Percentiles rank a stretch among this genome's conserved stretches.
Evolutionary conservation across 2,329 filamentous ascomycete genomes (phyloP).

Genomic region (Fusarium secorum): DNA sequence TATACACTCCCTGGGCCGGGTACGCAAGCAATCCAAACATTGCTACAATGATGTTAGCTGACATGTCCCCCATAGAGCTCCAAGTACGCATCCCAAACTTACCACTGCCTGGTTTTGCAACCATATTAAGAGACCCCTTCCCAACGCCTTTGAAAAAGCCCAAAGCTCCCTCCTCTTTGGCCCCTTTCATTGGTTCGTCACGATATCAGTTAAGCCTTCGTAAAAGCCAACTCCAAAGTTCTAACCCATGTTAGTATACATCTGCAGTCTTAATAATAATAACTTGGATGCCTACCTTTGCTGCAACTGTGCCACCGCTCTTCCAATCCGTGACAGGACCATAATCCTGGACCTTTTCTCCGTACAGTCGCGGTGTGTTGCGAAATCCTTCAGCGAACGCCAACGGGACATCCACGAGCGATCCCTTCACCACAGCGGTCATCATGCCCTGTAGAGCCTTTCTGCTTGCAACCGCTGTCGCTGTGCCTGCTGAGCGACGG

Average conservation of each 20-base stretch:
- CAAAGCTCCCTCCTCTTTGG: background rate
- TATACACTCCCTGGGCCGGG: background rate
- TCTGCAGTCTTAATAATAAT: no score
- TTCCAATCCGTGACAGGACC: background rate
- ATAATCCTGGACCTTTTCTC: background rate
- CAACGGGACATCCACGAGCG: background rate
- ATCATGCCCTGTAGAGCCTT: background rate
- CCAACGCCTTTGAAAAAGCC: background rate
- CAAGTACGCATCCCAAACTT: fast-evolving
- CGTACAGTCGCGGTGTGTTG: background rate
- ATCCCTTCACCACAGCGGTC: background rate
- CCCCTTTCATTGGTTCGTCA: background rate
- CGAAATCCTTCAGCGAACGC: background rate
- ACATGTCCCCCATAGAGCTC: fast-evolving
- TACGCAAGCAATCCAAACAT: background rate
- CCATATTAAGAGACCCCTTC: background rate
- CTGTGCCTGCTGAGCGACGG: background rate
- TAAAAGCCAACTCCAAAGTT: background rate
- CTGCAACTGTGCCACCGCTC: background rate
- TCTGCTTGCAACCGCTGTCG: background rate
- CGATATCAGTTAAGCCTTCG: background rate
- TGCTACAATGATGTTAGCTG: background rate
- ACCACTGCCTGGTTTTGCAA: background rate
- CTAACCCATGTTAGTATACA: background rate
- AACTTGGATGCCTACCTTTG: background rate